phyloP scores from a whole-genome alignment of 176 grass and related monocot genomes.

The Puya raimondii region DNA sequence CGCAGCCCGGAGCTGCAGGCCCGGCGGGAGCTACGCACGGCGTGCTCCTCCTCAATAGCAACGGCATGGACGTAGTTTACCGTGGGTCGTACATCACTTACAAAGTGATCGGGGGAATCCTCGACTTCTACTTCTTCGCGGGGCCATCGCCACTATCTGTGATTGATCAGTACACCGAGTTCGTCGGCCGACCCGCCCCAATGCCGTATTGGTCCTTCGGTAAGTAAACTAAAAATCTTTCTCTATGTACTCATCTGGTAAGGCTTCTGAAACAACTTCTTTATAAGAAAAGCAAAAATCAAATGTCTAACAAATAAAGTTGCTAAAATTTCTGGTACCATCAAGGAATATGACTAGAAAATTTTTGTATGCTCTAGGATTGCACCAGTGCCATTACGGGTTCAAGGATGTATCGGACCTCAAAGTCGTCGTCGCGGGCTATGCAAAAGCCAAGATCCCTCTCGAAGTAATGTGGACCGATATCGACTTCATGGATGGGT shows the following conservation, averaged over 20 bases:
- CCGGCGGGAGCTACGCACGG: slow-evolving; percentile 36
- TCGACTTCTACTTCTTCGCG: slow-evolving; percentile 84
- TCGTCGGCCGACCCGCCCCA: slow-evolving; percentile 56
- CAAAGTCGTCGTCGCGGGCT: slow-evolving; percentile 57
- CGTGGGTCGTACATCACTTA: slow-evolving; percentile 56
- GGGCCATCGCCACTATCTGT: slow-evolving; percentile 53
- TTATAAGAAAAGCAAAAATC: background rate
- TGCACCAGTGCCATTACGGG: slow-evolving; percentile 72
- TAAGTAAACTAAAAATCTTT: background rate
- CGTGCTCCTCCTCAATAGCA: slow-evolving; percentile 86
- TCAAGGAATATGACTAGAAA: too few relatives aligned
- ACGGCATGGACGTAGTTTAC: slow-evolving; percentile 78
- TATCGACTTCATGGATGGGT: slow-evolving; percentile 90
- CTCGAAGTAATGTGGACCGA: slow-evolving; percentile 95
- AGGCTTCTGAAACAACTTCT: background rate
- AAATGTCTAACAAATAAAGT: too few relatives aligned
- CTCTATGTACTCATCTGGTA: background rate
- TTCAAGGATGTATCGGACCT: slow-evolving; percentile 58
- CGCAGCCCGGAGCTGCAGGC: background rate
- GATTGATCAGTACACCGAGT: slow-evolving; percentile 76
- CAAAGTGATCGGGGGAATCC: slow-evolving; percentile 77
- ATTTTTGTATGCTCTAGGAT: slow-evolving; percentile 25
- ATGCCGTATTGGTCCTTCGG: slow-evolving; percentile 96
- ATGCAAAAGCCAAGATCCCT: slow-evolving; percentile 62
- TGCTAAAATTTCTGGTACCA: too few relatives aligned